Evolutionary conservation across 2,329 filamentous ascomycete genomes (phyloP), one percentile per base, ranked within the genome.

Genomic region (Ophiostoma novo-ulmi): DNA sequence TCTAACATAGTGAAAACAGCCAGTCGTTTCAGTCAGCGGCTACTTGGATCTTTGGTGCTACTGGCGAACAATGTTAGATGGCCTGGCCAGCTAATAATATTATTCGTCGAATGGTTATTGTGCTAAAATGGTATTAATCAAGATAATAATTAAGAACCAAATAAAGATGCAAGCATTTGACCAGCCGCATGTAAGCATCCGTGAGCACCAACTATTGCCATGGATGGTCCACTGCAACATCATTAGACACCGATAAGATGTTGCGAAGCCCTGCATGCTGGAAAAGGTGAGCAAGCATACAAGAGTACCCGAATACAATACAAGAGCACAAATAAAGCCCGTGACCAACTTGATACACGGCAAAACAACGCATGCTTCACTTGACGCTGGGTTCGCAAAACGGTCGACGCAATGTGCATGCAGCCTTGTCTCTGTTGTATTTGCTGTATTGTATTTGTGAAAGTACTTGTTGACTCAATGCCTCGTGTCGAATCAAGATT

Each of bases 321-420:
- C 52, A 22, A 58, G 22, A 26, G 13, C 22, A 58, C 31, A 31
- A 31, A 31, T 31, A 26, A 5, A 58, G 52, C 52, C 52, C 52
- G 52, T 58, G 52, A 58, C n/a, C 52, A 26, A 58, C 52, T 26
- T 58, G 52, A 58, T 26, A 58, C 52, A 58, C 17, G 52, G 52
- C 52, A 58, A 58, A 63, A 63, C 58, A 63, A 35, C 14, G 11
- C 22, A 17, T 63, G 58, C 58, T 63, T 63, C 58, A 63, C 58
- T 63, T 63, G 58, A 63, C 58, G 58, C 58, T 26, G 58, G 58
- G 58, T 58, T 31, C 52, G 52, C 26, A 63, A 63, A 63, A 63
- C 58, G 58, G 58, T 63, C 58, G 26, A 26, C 52, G 5, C 17
- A 39, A 39, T 39, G 38, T 11, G 38, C n/a, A 10, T 14, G 52